Evolutionary conservation across 2,329 filamentous ascomycete species (phyloP).

Genomic region (Purpureocillium lavendulum): DNA sequence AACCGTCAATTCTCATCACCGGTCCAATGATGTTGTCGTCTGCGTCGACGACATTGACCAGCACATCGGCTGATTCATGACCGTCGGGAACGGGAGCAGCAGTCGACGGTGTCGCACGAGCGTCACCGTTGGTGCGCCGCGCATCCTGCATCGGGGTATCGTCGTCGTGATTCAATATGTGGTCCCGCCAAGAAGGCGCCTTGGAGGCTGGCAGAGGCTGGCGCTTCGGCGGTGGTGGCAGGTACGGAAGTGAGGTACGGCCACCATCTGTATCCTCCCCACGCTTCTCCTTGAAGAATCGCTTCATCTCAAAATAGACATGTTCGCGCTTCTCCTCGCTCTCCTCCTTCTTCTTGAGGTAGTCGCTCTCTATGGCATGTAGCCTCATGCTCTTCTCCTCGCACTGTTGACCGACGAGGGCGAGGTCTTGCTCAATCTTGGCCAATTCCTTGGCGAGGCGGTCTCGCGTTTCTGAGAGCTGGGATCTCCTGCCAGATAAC

Average conservation of each 20-base stretch:
- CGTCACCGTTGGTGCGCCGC: not conserved
- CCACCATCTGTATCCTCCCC: constrained; percentile 13
- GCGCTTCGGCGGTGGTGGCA: constrained; percentile 7
- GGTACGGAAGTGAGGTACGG: constrained; percentile 9
- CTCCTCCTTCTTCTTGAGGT: constrained; percentile 17
- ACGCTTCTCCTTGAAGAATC: constrained; percentile 23
- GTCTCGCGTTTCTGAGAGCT: constrained; percentile 18
- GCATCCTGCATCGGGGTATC: constrained; percentile 11
- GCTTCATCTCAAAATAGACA: constrained; percentile 20
- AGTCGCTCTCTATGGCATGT: constrained; percentile 21
- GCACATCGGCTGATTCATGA: constrained; percentile 6
- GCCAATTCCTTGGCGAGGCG: constrained; percentile 21
- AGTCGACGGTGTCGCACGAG: not conserved
- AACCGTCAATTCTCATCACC: constrained; percentile 24
- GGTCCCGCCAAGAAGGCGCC: not conserved
- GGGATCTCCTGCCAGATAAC: constrained; percentile 16
- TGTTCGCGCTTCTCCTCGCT: constrained; percentile 18
- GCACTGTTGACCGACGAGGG: constrained; percentile 17
- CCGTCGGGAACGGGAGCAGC: not conserved
- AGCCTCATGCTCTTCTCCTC: constrained; percentile 26
- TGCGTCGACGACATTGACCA: constrained; percentile 27
- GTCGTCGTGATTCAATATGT: not conserved
- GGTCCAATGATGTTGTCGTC: constrained; percentile 29
- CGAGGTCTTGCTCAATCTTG: constrained; percentile 29
- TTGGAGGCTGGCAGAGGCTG: not conserved